Percentiles rank a stretch among this genome's conserved stretches.
phyloP scores from a whole-genome alignment of 192 early-diverging fungal species.

The Coemansia sp. region DNA sequence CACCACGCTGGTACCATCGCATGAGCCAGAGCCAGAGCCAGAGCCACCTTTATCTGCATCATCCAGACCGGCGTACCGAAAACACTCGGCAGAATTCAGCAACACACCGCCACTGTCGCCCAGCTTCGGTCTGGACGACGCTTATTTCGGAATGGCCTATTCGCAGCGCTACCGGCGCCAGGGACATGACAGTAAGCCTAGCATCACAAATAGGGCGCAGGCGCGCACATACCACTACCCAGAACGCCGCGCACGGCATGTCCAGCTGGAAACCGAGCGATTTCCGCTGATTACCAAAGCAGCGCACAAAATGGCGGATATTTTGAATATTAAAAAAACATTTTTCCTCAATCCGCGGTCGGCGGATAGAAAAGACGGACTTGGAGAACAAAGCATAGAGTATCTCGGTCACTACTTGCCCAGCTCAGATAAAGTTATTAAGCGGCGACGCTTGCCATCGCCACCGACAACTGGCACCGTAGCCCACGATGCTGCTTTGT shows the following conservation, averaged over 20 bases:
- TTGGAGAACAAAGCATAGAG: constrained; percentile 10
- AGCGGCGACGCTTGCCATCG: background rate
- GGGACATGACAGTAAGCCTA: background rate
- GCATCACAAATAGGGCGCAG: background rate
- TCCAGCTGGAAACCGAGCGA: constrained; percentile 17
- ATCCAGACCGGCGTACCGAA: background rate
- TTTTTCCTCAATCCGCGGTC: constrained; percentile 9
- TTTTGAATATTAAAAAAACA: constrained; percentile 16
- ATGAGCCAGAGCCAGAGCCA: background rate
- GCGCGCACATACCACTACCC: background rate
- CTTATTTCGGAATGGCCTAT: constrained; percentile 37
- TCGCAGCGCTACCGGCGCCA: constrained; percentile 21
- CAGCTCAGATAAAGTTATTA: background rate
- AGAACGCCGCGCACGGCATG: constrained; percentile 38
- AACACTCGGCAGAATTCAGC: constrained; percentile 7
- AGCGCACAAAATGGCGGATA: constrained; percentile 21
- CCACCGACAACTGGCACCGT: background rate
- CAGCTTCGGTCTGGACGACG: constrained; percentile 16
- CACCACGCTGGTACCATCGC: background rate
- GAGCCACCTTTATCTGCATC: background rate
- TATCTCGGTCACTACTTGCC: background rate
- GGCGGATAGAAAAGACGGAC: constrained; percentile 3
- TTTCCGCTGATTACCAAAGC: constrained; percentile 19
- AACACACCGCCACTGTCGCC: constrained; percentile 22
- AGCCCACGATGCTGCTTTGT: background rate